Evolutionary conservation across 331 rosid species (phyloP).

Genomic region (Prunus yedoensis): DNA sequence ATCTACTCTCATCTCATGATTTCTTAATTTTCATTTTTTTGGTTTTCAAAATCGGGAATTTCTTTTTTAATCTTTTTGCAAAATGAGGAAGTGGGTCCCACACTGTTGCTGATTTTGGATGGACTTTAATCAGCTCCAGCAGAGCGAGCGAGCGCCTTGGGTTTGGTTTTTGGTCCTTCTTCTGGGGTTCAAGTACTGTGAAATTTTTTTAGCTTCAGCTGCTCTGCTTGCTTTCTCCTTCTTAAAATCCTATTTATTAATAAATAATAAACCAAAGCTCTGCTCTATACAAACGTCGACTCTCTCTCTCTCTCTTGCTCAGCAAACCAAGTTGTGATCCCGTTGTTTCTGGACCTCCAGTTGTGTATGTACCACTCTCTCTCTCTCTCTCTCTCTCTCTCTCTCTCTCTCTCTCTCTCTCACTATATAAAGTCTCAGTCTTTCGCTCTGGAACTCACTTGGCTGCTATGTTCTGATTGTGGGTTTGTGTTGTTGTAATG

Average conservation of each 20-base stretch:
- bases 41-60: neutral
- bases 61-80: no score
- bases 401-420: neutral
- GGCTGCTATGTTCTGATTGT: constrained; percentile 6
- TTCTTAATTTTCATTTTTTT: neutral
- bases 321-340: constrained; percentile 13
- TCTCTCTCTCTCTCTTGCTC: neutral
- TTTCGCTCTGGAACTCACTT: neutral
- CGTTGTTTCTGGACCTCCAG: constrained; percentile 20
- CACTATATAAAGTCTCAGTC: neutral
- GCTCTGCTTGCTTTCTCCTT: neutral
- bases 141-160: neutral
- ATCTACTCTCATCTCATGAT: no score
- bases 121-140: neutral
- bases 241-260: neutral
- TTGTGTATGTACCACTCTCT: constrained; percentile 20
- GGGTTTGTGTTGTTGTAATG: constrained; percentile 27
- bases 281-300: no score
- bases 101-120: neutral
- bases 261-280: no score
- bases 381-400: neutral
- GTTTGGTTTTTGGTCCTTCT: neutral
- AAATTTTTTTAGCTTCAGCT: neutral
- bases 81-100: neutral
- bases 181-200: neutral